Percentiles rank a stretch among this genome's conserved stretches.
Conservation (phyloP, 129 eudicot genomes). For the Gnaphalium uliginosum region DNA sequence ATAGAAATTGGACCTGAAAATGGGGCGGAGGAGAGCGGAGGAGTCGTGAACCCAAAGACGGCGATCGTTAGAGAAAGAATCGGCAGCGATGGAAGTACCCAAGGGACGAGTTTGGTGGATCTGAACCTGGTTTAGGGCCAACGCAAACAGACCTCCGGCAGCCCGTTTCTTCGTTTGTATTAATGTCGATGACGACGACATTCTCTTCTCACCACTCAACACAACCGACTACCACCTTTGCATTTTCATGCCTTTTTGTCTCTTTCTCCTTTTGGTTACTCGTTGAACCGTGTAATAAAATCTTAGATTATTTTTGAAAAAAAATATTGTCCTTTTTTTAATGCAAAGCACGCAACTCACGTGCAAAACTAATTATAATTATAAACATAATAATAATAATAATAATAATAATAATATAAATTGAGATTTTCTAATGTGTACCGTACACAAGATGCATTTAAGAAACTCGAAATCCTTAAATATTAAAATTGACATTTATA, state of each 20-base stretch:
- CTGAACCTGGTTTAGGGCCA: slow-evolving; percentile 83
- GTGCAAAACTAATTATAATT: too few species aligned
- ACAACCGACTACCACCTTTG: slow-evolving; percentile 36
- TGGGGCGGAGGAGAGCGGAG: slow-evolving; percentile 74
- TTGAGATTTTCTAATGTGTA: too few species aligned
- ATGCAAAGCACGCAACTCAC: too few species aligned
- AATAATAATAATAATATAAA: too few species aligned
- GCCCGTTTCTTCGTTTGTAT: slow-evolving; percentile 73
- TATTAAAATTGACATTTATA: too few species aligned
- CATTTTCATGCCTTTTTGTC: neutral
- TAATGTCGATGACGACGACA: slow-evolving; percentile 41
- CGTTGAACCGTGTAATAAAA: neutral
- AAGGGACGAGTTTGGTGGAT: slow-evolving; percentile 75
- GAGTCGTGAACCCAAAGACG: slow-evolving; percentile 72
- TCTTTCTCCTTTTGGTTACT: neutral
- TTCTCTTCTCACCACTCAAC: neutral
- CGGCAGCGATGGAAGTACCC: slow-evolving; percentile 41
- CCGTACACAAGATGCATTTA: too few species aligned
- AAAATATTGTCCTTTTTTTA: too few species aligned
- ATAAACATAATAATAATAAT: too few species aligned
- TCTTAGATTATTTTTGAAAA: too few species aligned
- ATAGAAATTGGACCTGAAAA: slow-evolving; percentile 50
- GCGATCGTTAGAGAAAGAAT: slow-evolving; percentile 71
- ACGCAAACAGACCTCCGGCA: slow-evolving; percentile 76
- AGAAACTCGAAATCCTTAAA: too few species aligned